Evolutionary conservation across 2,329 filamentous ascomycete genomes (phyloP).

Genomic region (Alternaria postmessia): DNA sequence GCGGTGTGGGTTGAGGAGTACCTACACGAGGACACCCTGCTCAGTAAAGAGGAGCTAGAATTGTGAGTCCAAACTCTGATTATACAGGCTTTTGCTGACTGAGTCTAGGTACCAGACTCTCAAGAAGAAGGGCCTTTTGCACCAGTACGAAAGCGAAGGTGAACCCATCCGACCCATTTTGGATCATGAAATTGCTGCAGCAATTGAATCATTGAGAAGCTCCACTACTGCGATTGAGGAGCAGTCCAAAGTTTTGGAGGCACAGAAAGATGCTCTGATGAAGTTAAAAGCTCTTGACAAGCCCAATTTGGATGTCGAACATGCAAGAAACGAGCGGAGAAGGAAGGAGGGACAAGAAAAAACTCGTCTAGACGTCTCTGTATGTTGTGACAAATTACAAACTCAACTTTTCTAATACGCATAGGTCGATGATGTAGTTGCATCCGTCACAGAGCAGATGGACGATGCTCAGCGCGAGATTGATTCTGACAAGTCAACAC

Average conservation of each 20-base stretch:
- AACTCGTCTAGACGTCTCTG: conserved; percentile 52
- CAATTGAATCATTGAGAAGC: conserved; percentile 69
- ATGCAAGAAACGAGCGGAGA: conserved; percentile 50
- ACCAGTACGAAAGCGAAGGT: conserved; percentile 42
- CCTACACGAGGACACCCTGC: conserved; percentile 55
- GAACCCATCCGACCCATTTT: conserved; percentile 57
- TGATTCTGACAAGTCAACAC: conserved; percentile 54
- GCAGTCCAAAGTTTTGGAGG: conserved; percentile 68
- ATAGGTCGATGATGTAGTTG: conserved; percentile 44
- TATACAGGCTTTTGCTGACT: not conserved
- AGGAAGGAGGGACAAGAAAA: conserved; percentile 51
- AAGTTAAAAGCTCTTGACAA: conserved; percentile 60
- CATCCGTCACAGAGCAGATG: conserved; percentile 45
- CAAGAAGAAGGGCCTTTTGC: conserved; percentile 42
- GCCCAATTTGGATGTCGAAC: conserved; percentile 50
- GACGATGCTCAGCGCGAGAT: conserved; percentile 58
- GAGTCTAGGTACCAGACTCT: conserved; percentile 42
- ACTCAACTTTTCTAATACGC: conserved; percentile 2
- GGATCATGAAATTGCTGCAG: conserved; percentile 67
- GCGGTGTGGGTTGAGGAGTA: conserved; percentile 58
- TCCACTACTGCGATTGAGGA: conserved; percentile 71
- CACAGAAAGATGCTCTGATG: conserved; percentile 69
- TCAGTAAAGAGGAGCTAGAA: conserved; percentile 59
- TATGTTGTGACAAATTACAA: conserved; percentile 8
- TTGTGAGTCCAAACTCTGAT: conserved; percentile 44